Conservation (phyloP, 1,284 basidiomycete genomes). For the Malassezia caprae region DNA sequence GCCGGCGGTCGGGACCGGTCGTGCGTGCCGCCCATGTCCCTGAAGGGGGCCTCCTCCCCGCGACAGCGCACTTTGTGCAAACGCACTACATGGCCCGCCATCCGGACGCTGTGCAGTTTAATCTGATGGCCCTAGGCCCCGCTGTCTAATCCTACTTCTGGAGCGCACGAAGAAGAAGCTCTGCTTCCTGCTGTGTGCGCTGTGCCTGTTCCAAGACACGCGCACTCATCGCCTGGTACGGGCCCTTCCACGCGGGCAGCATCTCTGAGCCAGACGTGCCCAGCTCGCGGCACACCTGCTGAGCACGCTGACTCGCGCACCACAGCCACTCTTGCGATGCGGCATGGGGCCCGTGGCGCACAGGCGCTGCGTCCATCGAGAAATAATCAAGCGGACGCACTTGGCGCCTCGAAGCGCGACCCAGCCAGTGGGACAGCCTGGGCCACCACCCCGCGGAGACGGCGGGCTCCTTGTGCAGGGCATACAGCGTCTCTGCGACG, state of each 20-base stretch:
- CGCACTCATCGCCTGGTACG: background rate
- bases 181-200: background rate
- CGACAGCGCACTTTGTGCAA: slow-evolving; percentile 31
- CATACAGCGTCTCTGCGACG: slow-evolving; percentile 37
- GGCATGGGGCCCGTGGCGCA: background rate
- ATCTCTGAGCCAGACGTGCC: background rate
- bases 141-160: background rate
- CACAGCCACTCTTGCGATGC: slow-evolving; percentile 6
- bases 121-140: slow-evolving; percentile 39
- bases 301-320: background rate
- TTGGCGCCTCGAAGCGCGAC: background rate
- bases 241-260: background rate
- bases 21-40: slow-evolving; percentile 23
- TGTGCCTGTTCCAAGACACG: background rate
- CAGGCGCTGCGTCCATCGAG: background rate
- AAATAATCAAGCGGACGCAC: background rate
- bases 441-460: background rate
- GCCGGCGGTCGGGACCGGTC: slow-evolving; percentile 37
- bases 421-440: background rate
- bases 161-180: slow-evolving; percentile 1
- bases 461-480: slow-evolving; percentile 12
- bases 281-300: background rate
- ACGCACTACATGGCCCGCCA: slow-evolving; percentile 38
- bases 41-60: slow-evolving; percentile 21
- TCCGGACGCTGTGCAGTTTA: slow-evolving; percentile 39